Conservation (phyloP, 2,329 filamentous ascomycete species). For the Sclerotinia glacialis region DNA sequence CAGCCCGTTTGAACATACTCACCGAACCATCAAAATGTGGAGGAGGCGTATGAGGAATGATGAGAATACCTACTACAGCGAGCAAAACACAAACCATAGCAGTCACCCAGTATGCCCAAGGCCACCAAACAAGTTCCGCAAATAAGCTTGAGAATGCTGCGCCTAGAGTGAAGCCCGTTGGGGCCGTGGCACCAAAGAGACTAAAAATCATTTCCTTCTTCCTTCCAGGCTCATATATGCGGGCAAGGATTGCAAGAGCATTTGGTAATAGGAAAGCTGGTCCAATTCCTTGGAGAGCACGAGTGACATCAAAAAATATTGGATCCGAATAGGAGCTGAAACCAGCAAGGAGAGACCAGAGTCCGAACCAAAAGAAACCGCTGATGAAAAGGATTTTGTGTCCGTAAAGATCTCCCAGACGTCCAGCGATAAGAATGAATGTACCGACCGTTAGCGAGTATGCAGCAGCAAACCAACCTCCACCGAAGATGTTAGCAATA, state of each 20-base stretch:
- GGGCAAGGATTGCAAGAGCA: conserved; percentile 49
- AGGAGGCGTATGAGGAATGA: conserved; percentile 42
- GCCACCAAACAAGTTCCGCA: conserved; percentile 47
- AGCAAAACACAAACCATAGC: conserved; percentile 43
- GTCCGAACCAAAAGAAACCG: conserved; percentile 44
- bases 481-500: not conserved
- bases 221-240: conserved; percentile 47
- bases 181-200: conserved; percentile 49
- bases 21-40: conserved; percentile 37
- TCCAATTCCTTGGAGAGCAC: conserved; percentile 55
- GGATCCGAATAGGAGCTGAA: conserved; percentile 34
- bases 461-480: conserved; percentile 55
- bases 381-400: conserved; percentile 48
- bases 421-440: conserved; percentile 52
- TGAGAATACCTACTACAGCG: conserved; percentile 40
- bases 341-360: conserved; percentile 35
- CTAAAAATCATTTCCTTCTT: conserved; percentile 46
- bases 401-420: conserved; percentile 53
- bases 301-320: conserved; percentile 47
- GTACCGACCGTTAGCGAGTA: conserved; percentile 56
- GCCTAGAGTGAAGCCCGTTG: conserved; percentile 47
- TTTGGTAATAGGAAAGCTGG: conserved; percentile 53
- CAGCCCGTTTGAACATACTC: conserved; percentile 36
- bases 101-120: conserved; percentile 50
- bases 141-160: conserved; percentile 44